Evolutionary conservation across 345 rosid species (phyloP), one percentile per base, ranked within the genome.

Genomic region (Euclidium syriacum): DNA sequence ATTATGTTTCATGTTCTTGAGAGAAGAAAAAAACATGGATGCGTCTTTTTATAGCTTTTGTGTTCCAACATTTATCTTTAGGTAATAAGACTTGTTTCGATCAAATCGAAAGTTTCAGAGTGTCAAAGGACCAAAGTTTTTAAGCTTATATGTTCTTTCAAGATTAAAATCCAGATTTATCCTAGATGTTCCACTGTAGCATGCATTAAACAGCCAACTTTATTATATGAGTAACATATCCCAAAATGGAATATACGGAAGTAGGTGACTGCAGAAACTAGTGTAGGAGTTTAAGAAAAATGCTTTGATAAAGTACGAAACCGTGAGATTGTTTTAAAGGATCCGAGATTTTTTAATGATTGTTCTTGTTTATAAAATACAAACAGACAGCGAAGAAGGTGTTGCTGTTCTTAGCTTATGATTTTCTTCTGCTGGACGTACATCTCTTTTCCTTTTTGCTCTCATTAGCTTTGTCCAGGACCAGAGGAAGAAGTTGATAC

Each of bases 401-500:
- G 32, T 39, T 32, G 48, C 27, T 35, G 42, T 69, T 35, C 56
- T 52, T 69, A 69, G 73, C 68, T 69, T 43, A 25, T 54, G 47
- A 69, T 19, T n/a, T 6, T 20, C 4, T n/a, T 38, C 19, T 17
- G 24, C 42, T 35, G 56, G 55, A 60, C 30, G 30, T 27, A 6
- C 4, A 27, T 7, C 48, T 38, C 40, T 47, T 34, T 36, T 60
- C 62, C 34, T 38, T 20, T 20, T 20, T 20, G 51, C 52, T 70
- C 35, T 23, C 36, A 44, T 39, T 77, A 76, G 75, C 83, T 81
- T 80, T 74, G 79, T 16, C 82, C 84, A 20, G 85, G 79, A n/a
- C 82, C 84, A 20, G 85, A 68, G 16, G 85, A 62, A 16, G 86
- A 78, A 32, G 83, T 63, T 6, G 86, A 81, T 25, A 95, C 98